These are phyloP conservation scores for Massospora cicadina DNA, from an alignment of 371 early-diverging fungal species.

Conservation along the genomic window DNA sequence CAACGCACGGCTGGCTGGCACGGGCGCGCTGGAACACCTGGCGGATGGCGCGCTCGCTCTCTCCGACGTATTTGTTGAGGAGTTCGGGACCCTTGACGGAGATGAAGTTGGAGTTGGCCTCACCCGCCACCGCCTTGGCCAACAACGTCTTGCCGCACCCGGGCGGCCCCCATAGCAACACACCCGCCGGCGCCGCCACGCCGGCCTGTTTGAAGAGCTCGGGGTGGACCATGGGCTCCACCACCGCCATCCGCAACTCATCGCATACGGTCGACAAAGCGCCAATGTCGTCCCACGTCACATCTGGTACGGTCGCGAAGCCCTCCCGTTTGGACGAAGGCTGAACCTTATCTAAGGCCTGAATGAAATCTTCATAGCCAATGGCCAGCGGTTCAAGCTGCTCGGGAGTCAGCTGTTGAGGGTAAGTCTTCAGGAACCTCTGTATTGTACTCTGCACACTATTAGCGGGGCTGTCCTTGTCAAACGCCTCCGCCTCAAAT, in stretches of 20 bases:
- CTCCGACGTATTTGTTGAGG: constrained; percentile 99
- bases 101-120: constrained; percentile 99
- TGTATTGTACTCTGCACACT: constrained; percentile 53
- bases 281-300: constrained; percentile 98
- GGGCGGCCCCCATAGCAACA: constrained; percentile 99
- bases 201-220: constrained; percentile 99
- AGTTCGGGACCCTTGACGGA: constrained; percentile 99
- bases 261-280: constrained; percentile 97
- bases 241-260: constrained; percentile 99
- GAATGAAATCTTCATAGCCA: constrained; percentile 98
- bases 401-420: constrained; percentile 50
- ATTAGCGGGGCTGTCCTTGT: constrained; percentile 19
- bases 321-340: constrained; percentile 99
- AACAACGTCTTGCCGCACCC: constrained; percentile 99
- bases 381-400: constrained; percentile 89
- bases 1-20: constrained; percentile 98
- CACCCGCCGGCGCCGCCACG: constrained; percentile 98
- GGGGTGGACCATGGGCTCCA: constrained; percentile 99
- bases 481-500: constrained; percentile 3
- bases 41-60: constrained; percentile 98
- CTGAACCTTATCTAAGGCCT: constrained; percentile 92
- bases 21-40: constrained; percentile 99
- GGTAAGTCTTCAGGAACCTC: constrained; percentile 46
- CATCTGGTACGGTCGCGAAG: constrained; percentile 98
- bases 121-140: constrained; percentile 99